Evolutionary conservation across 257 asterid species (phyloP), one percentile per base, ranked within the genome.

Genomic region (Fraxinus anomala): DNA sequence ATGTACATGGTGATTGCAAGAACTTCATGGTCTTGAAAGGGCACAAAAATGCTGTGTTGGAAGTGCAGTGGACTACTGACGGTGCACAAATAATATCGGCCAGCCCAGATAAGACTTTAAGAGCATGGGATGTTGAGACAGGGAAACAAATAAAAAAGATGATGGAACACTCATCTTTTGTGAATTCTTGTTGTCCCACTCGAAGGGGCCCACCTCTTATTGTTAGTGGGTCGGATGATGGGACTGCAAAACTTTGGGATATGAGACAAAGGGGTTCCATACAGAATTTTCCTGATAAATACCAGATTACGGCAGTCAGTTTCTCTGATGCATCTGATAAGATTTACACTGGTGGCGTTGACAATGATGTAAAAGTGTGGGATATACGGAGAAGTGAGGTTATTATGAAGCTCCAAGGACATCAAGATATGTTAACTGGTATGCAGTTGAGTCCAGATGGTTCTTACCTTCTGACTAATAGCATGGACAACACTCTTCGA

Each of bases 381-480:
- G 99, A 96, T 89, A 68, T 96, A 34, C 86, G 99, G 39, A 93
- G 94, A 79, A 87, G 87, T 75, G 99, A 96, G 19, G 95, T 96
- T 36, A 94, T 92, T 7, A 89, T 93, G 99, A 92, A 93, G 74
- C 98, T 96, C 82, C 98, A 91, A 77, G 99, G 99, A 47, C 99
- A 96, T 87, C 97, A 86, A 44, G 98, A 96, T 82, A 96, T 89
- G 89, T 86, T 92, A 70, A 93, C 98, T 0, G 97, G 98, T 24
- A 96, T 93, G 99, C 96, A 88, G 80, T 73, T 96, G 90, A 96
- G 99, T 74, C 98, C 99, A 1, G 99, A 96, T 80, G 98, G 99
- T 54, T 96, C 98, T 39, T 96, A 96, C 84, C 99, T 93, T 80
- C 89, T 93, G 17, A 92, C 99, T 42, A 93, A 96, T 85, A 88